A percentile compares a stretch with the other conserved stretches of the same genome.
Evolutionary conservation across 179 eudicot genomes (phyloP).

Genomic region (Nepenthes alata): DNA sequence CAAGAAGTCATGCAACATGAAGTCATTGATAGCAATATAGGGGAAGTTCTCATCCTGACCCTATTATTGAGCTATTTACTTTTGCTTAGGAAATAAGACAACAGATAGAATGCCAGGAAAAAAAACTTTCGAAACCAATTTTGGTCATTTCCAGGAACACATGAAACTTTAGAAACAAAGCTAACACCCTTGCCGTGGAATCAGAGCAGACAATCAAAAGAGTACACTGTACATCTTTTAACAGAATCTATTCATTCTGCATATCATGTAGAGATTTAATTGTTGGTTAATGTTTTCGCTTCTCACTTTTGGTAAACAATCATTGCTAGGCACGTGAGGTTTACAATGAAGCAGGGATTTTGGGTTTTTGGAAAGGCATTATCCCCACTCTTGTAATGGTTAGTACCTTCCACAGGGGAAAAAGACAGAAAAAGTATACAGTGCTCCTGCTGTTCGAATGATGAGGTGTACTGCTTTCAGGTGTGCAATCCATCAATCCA

Average conservation of each 20-base stretch:
- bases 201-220: too few species aligned
- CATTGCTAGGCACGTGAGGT: conserved; percentile 61
- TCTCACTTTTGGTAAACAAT: not conserved
- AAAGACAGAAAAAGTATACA: not conserved
- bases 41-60: too few species aligned
- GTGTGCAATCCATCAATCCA: conserved; percentile 96
- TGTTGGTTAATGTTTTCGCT: not conserved
- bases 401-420: conserved; percentile 7
- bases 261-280: too few species aligned
- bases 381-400: conserved; percentile 89
- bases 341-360: conserved; percentile 79
- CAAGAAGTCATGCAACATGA: too few species aligned
- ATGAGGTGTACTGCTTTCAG: conserved; percentile 20
- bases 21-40: too few species aligned
- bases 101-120: too few species aligned
- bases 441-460: not conserved
- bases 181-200: not conserved
- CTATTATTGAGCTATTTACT: too few species aligned
- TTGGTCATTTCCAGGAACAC: not conserved
- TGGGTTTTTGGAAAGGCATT: conserved; percentile 94
- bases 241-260: too few species aligned
- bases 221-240: too few species aligned
- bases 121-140: too few species aligned
- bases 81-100: too few species aligned
- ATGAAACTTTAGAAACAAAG: not conserved